These are phyloP conservation scores for Picea abies DNA, from an alignment of 83 land plant genomes.

Conservation along the genomic window DNA sequence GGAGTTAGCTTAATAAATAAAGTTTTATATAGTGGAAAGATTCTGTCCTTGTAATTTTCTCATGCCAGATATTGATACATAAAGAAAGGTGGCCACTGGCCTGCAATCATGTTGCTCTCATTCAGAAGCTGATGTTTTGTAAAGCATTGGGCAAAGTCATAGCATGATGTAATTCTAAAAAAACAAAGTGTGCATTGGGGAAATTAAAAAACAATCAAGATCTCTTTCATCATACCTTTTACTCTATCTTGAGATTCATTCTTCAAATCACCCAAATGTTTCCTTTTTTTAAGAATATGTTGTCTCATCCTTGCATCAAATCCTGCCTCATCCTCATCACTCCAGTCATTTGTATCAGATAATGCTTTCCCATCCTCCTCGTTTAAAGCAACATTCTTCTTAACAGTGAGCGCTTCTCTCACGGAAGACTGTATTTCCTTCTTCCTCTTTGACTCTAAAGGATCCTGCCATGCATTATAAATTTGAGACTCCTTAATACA, in stretches of 20 bases:
- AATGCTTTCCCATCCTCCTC: slow-evolving; percentile 27
- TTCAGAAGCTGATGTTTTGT: not conserved
- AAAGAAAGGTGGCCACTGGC: no score
- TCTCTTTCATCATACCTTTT: slow-evolving; percentile 3
- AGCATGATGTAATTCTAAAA: not conserved
- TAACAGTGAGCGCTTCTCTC: slow-evolving; percentile 68
- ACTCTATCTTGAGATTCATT: not conserved
- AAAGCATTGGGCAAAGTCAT: not conserved
- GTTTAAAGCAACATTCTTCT: slow-evolving; percentile 42
- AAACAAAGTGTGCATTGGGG: not conserved
- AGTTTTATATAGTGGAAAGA: no score
- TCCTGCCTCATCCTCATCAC: slow-evolving; percentile 67
- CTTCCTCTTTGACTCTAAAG: slow-evolving; percentile 37
- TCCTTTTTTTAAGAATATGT: slow-evolving; percentile 65
- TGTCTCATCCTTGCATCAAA: slow-evolving; percentile 91
- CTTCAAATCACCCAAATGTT: slow-evolving; percentile 50
- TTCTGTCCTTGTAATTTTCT: no score
- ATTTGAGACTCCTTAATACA: not conserved
- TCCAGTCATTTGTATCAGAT: slow-evolving; percentile 37
- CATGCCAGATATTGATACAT: no score
- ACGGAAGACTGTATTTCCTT: slow-evolving; percentile 72
- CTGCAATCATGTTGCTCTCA: not conserved
- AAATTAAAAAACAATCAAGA: not conserved
- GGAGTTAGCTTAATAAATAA: no score
- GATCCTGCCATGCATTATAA: slow-evolving; percentile 42